Conservation (phyloP, 176 grass and related monocot genomes). For the Thinopyrum elongatum region DNA sequence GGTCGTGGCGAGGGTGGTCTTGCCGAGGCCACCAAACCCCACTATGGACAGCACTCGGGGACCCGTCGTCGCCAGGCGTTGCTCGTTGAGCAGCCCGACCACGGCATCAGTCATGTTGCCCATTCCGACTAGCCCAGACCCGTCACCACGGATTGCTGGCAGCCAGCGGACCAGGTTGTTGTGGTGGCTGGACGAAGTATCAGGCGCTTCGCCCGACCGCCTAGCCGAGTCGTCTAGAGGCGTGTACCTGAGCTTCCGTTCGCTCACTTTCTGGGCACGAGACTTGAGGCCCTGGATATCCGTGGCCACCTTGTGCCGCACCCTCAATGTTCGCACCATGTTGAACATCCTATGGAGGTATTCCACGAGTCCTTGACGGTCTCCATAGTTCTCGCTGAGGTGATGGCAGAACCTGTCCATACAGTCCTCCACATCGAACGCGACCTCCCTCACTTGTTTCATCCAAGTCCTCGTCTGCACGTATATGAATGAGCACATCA, state of each 20-base stretch:
- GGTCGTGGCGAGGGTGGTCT: not conserved
- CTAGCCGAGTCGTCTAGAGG: not conserved
- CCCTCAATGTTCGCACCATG: not conserved
- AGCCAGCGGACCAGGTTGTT: not conserved
- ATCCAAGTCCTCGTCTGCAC: constrained; percentile 4
- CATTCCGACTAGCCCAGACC: not conserved
- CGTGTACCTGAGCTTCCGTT: not conserved
- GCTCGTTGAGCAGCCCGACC: not conserved
- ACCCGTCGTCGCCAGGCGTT: not conserved
- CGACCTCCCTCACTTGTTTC: constrained; percentile 20
- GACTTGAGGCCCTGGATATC: not conserved
- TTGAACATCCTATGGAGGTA: not conserved
- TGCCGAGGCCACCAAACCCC: not conserved
- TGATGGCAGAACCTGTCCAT: not conserved
- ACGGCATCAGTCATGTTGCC: not conserved
- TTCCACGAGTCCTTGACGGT: not conserved
- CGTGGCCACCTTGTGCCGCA: not conserved
- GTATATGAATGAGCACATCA: not conserved
- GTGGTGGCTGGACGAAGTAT: no score
- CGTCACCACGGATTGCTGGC: constrained; percentile 1
- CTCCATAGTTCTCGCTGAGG: not conserved
- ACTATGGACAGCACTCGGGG: not conserved
- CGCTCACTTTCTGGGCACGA: not conserved
- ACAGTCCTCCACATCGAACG: constrained; percentile 2
- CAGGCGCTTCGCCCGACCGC: not conserved